These are phyloP conservation scores for Saccharomycopsis babjevae DNA, from an alignment of 805 yeast species.

Conservation along the genomic window DNA sequence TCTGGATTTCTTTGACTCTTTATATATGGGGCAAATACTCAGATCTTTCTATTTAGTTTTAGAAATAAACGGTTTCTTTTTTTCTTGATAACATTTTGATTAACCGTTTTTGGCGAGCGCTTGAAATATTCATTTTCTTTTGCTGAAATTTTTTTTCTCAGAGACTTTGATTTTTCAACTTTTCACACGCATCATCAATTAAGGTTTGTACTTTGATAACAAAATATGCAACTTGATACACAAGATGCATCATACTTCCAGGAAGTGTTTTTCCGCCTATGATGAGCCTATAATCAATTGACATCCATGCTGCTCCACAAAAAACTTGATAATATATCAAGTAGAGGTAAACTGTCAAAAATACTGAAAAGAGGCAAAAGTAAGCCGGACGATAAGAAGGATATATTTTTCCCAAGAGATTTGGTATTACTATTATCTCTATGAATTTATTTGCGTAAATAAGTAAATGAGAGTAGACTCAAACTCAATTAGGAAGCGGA, in stretches of 20 bases:
- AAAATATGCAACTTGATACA: background rate
- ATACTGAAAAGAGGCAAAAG: background rate
- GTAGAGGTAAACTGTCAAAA: background rate
- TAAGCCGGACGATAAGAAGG: background rate
- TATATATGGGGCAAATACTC: background rate
- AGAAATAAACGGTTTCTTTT: background rate
- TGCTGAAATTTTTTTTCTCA: background rate
- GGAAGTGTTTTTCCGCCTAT: background rate
- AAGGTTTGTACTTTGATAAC: background rate
- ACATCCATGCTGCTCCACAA: background rate
- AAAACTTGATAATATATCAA: background rate
- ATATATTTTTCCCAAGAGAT: background rate
- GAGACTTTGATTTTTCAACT: background rate
- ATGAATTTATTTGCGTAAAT: background rate
- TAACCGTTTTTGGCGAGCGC: background rate
- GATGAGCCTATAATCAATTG: background rate
- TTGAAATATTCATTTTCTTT: background rate
- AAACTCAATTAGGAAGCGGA: background rate
- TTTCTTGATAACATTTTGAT: background rate
- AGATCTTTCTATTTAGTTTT: background rate
- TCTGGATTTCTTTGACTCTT: background rate
- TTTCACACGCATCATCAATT: background rate
- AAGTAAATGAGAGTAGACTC: background rate
- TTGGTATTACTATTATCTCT: background rate
- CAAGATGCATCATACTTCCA: background rate